These are phyloP conservation scores for Trichodelitschia bisporula DNA, from an alignment of 495 filamentous ascomycete species.

Conservation along the genomic window DNA sequence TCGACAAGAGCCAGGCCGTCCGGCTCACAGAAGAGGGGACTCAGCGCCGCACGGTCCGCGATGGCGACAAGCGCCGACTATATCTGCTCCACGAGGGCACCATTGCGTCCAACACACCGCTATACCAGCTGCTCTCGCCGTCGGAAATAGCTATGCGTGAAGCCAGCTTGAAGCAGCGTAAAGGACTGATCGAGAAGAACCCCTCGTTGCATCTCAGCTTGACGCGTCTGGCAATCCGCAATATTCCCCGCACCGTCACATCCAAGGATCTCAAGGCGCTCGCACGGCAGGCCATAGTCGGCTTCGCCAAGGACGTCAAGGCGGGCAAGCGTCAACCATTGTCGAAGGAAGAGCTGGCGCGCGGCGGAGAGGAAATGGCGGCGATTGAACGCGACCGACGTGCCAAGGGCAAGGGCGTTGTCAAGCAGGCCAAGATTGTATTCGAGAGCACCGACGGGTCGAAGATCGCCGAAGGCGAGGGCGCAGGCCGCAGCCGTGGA, in stretches of 20 bases:
- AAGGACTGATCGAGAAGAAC: constrained; percentile 71
- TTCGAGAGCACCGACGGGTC: constrained; percentile 65
- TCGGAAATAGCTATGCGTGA: constrained; percentile 74
- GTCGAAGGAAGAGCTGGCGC: constrained; percentile 62
- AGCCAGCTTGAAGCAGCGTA: constrained; percentile 65
- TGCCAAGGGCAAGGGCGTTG: constrained; percentile 67
- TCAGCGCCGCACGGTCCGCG: constrained; percentile 35
- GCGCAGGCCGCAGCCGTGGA: constrained; percentile 61
- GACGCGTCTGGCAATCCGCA: constrained; percentile 81
- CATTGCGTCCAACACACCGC: constrained; percentile 40
- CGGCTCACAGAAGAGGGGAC: constrained; percentile 46
- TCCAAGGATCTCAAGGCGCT: constrained; percentile 82
- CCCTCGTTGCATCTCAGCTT: constrained; percentile 73
- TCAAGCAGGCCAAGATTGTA: constrained; percentile 85
- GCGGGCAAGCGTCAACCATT: constrained; percentile 41
- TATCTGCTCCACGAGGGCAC: constrained; percentile 77
- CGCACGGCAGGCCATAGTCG: constrained; percentile 71
- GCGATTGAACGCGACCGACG: constrained; percentile 54
- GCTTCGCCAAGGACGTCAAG: constrained; percentile 80
- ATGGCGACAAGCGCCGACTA: constrained; percentile 76
- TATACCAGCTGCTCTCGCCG: constrained; percentile 51
- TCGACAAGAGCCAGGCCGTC: constrained; percentile 51
- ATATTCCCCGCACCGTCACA: constrained; percentile 60
- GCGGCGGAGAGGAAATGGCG: constrained; percentile 56
- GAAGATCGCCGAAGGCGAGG: constrained; percentile 48